A percentile compares a stretch with the other conserved stretches of the same genome.
phyloP scores from a whole-genome alignment of 2,329 filamentous ascomycete species.

The Mollisiaceae sp. region DNA sequence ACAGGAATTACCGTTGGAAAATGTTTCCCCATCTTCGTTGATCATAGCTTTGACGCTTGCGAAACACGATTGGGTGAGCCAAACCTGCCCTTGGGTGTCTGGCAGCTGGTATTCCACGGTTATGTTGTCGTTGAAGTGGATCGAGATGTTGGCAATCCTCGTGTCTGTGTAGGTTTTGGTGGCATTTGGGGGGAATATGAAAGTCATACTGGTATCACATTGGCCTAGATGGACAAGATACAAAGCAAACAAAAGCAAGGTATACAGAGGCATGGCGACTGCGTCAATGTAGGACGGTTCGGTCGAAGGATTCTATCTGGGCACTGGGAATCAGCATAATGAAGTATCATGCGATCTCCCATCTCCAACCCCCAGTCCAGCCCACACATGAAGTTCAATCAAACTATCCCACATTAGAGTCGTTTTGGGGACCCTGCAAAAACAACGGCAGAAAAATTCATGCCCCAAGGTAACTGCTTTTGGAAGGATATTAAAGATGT shows the following conservation, averaged over 20 bases:
- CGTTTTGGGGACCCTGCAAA: too few relatives aligned
- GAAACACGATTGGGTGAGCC: neutral
- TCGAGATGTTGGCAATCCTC: neutral
- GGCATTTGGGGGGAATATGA: conserved; percentile 11
- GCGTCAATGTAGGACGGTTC: neutral
- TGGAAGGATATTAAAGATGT: too few relatives aligned
- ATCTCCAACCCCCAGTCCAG: too few relatives aligned
- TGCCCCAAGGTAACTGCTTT: too few relatives aligned
- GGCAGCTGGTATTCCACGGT: conserved; percentile 5
- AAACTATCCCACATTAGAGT: conserved; percentile 4
- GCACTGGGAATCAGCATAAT: neutral
- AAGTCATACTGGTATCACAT: neutral
- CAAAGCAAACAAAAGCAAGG: neutral
- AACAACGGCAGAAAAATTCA: too few relatives aligned
- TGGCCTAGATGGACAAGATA: neutral
- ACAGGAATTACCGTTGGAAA: neutral
- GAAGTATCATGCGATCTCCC: neutral
- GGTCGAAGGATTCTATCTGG: too few relatives aligned
- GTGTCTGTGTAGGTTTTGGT: neutral
- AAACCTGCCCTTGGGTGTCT: neutral
- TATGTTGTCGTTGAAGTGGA: conserved; percentile 11
- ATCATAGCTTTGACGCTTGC: neutral
- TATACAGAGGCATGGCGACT: neutral
- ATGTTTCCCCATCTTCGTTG: neutral
- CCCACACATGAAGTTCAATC: neutral